Conservation (phyloP, 805 yeast species). For the Pichia manshurica region DNA sequence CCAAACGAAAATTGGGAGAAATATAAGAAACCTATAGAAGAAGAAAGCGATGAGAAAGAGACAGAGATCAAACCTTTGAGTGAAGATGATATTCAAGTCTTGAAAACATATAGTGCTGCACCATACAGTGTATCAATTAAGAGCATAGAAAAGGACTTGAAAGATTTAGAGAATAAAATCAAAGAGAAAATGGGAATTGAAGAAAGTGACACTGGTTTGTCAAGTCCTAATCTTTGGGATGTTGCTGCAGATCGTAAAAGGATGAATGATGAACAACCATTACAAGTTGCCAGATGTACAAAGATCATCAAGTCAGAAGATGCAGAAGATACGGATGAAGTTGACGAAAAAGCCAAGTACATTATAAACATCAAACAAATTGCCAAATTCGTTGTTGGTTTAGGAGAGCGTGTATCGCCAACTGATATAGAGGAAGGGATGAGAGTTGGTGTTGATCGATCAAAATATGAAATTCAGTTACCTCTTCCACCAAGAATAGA, state of each 20-base stretch:
- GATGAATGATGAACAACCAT: slow-evolving; percentile 88
- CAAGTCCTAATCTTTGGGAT: slow-evolving; percentile 97
- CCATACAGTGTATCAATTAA: slow-evolving; percentile 85
- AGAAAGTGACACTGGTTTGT: slow-evolving; percentile 96
- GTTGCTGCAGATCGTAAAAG: slow-evolving; percentile 93
- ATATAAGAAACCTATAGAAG: slow-evolving; percentile 81
- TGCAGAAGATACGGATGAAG: slow-evolving; percentile 29
- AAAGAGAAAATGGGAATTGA: slow-evolving; percentile 92
- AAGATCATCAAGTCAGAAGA: slow-evolving; percentile 74
- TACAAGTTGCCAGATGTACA: slow-evolving; percentile 98
- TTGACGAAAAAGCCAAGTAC: slow-evolving; percentile 81
- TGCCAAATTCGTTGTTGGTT: slow-evolving; percentile 94
- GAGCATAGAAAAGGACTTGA: slow-evolving; percentile 79
- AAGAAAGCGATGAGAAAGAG: slow-evolving; percentile 46
- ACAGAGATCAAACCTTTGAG: slow-evolving; percentile 80
- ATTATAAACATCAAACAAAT: slow-evolving; percentile 96
- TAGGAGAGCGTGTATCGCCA: slow-evolving; percentile 96
- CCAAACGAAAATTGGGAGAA: slow-evolving; percentile 99
- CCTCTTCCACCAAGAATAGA: slow-evolving; percentile 98
- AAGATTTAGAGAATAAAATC: slow-evolving; percentile 76
- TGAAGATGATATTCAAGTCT: slow-evolving; percentile 95
- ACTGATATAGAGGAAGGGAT: slow-evolving; percentile 99
- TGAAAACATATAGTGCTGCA: slow-evolving; percentile 96
- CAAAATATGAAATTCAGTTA: slow-evolving; percentile 91
- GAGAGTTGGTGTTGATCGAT: slow-evolving; percentile 99